phyloP scores from a whole-genome alignment of 1,284 basidiomycete species.

The Malassezia yamatoensis region DNA sequence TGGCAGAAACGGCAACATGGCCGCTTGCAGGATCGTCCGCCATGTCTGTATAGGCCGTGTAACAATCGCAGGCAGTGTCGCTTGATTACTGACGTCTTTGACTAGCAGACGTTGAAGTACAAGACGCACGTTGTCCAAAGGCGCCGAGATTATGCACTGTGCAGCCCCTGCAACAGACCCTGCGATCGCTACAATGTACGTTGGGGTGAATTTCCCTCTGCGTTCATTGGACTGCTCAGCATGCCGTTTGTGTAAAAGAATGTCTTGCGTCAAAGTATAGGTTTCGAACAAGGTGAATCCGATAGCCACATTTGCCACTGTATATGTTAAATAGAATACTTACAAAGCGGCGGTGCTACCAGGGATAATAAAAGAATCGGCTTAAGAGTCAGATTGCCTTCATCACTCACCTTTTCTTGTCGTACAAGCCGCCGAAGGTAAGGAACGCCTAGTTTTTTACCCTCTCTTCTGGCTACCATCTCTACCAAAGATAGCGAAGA shows the following conservation, averaged over 20 bases:
- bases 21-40: conserved; percentile 36
- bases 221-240: neutral
- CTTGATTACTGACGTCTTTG: conserved; percentile 1
- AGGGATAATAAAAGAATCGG: conserved; percentile 24
- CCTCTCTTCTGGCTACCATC: conserved; percentile 48
- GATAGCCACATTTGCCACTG: conserved; percentile 45
- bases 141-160: conserved; percentile 49
- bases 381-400: neutral
- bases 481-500: conserved; percentile 48
- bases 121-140: conserved; percentile 50
- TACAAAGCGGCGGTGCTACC: conserved; percentile 42
- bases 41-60: conserved; percentile 28
- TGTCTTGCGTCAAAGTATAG: conserved; percentile 37
- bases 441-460: conserved; percentile 32
- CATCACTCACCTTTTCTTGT: conserved; percentile 30
- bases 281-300: conserved; percentile 48
- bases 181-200: conserved; percentile 36
- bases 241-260: conserved; percentile 17
- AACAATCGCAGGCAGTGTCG: conserved; percentile 1
- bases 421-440: conserved; percentile 45
- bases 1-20: conserved; percentile 37
- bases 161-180: conserved; percentile 48
- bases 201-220: conserved; percentile 24
- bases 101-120: conserved; percentile 38
- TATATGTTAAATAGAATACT: neutral